Evolutionary conservation across 257 asterid species (phyloP).

Genomic region (Nicotiana tabacum): DNA sequence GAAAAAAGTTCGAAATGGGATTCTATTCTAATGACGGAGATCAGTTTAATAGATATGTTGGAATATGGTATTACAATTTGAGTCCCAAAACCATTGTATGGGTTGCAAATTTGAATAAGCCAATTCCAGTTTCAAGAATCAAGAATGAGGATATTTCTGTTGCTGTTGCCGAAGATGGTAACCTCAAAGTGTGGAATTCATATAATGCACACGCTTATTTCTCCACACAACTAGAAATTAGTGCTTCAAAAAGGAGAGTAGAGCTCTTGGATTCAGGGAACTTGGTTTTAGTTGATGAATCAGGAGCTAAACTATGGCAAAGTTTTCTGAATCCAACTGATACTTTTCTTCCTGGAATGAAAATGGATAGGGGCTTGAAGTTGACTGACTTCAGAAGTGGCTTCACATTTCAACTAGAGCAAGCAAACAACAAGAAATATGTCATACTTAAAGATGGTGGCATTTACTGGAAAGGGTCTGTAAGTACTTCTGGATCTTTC

Average conservation of each 20-base stretch:
- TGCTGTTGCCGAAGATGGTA: conserved; percentile 30
- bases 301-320: conserved; percentile 30
- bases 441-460: background rate
- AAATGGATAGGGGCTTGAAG: conserved; percentile 5
- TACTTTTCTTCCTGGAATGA: conserved; percentile 46
- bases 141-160: background rate
- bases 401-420: conserved; percentile 18
- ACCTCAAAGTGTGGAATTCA: conserved; percentile 12
- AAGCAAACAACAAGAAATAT: background rate
- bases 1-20: conserved; percentile 35
- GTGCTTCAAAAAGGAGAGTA: conserved; percentile 14
- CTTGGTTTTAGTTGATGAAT: conserved; percentile 18
- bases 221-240: background rate
- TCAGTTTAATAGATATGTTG: conserved; percentile 21
- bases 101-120: conserved; percentile 33
- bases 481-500: no score
- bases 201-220: fast-evolving
- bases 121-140: conserved; percentile 2
- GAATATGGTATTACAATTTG: conserved; percentile 35
- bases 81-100: conserved; percentile 31
- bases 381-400: conserved; percentile 15
- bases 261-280: conserved; percentile 45
- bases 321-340: conserved; percentile 37
- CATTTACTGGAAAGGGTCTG: background rate
- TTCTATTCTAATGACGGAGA: conserved; percentile 22